phyloP scores from a whole-genome alignment of 768 basidiomycete genomes.

The Cyathus striatus region DNA sequence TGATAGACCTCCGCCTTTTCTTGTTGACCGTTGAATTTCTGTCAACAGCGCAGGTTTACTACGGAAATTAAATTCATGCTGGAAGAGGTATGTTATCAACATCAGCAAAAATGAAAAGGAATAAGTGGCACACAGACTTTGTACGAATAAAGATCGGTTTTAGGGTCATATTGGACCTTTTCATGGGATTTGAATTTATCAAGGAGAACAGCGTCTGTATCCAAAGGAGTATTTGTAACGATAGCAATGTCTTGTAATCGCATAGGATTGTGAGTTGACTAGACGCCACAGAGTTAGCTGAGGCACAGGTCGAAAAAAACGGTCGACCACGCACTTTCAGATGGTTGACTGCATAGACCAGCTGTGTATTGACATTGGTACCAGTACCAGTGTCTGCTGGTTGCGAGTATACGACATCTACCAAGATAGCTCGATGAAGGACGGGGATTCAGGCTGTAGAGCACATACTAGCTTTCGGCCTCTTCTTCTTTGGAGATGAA shows the following conservation, averaged over 20 bases:
- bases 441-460: conserved; percentile 8
- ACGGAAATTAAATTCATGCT: conserved; percentile 86
- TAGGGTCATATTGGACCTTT: conserved; percentile 71
- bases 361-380: conserved; percentile 78
- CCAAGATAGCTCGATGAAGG: not conserved
- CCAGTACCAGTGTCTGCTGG: conserved; percentile 83
- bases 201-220: conserved; percentile 63
- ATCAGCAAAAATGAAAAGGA: not conserved
- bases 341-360: conserved; percentile 78
- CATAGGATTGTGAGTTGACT: conserved; percentile 75
- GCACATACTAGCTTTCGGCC: conserved; percentile 60
- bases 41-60: conserved; percentile 80
- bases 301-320: not conserved
- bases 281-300: conserved; percentile 2
- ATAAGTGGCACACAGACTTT: conserved; percentile 44
- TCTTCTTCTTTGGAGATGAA: conserved; percentile 48
- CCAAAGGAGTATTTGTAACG: conserved; percentile 70
- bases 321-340: conserved; percentile 53
- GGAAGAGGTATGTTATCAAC: not conserved
- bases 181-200: conserved; percentile 84
- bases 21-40: conserved; percentile 82
- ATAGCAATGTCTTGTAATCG: conserved; percentile 86
- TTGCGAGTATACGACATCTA: conserved; percentile 81
- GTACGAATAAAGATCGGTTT: conserved; percentile 83
- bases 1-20: conserved; percentile 79